Percentiles rank a stretch among this genome's conserved stretches.
Conservation (phyloP, 495 filamentous ascomycete genomes). For the Hyaloscypha bicolor region DNA sequence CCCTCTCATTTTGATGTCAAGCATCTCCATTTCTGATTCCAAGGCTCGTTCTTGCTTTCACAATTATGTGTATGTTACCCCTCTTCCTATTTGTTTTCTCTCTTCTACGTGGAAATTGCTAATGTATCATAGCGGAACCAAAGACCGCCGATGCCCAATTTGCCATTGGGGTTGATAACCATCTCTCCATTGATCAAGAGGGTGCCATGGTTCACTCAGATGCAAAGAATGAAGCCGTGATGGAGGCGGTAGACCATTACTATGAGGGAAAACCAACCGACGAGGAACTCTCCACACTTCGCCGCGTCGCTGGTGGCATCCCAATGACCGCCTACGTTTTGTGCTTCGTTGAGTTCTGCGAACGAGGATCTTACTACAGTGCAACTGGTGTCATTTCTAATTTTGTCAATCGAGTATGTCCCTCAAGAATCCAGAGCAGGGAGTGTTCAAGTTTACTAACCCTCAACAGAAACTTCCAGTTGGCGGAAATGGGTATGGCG, state of each 20-base stretch:
- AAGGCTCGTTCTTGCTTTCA: background rate
- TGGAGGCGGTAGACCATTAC: background rate
- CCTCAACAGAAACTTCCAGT: constrained; percentile 43
- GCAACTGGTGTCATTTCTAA: constrained; percentile 69
- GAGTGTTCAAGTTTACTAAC: background rate
- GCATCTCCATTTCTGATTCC: background rate
- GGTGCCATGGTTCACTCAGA: constrained; percentile 4
- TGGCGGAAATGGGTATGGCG: constrained; percentile 63
- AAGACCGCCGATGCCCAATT: constrained; percentile 3
- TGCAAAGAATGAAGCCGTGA: background rate
- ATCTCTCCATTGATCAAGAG: constrained; percentile 4
- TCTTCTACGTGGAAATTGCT: background rate
- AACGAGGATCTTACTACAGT: constrained; percentile 79
- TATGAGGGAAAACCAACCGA: constrained; percentile 38
- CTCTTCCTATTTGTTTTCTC: background rate
- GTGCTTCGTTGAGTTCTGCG: constrained; percentile 68
- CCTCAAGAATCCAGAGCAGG: background rate
- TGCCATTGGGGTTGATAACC: background rate
- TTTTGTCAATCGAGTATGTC: constrained; percentile 60
- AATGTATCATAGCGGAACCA: background rate
- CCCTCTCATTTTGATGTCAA: background rate
- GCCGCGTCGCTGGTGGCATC: constrained; percentile 56
- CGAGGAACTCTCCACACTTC: constrained; percentile 55
- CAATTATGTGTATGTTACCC: background rate
- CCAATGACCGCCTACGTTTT: constrained; percentile 69